phyloP scores from a whole-genome alignment of 805 yeast genomes.

The Wickerhamiella galacta region DNA sequence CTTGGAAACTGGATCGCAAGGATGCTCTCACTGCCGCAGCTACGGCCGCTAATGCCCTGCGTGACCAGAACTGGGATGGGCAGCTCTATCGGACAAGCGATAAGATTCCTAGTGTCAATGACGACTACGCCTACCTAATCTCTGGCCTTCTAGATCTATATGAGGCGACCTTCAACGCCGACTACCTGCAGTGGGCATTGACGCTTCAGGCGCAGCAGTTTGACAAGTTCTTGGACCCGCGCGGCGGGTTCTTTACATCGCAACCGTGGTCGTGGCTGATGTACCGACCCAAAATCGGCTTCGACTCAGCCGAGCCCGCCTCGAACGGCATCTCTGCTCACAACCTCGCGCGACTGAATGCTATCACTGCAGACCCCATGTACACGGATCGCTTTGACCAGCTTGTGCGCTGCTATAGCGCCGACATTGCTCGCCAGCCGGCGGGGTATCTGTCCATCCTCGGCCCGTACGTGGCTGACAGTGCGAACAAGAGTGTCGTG shows the following conservation, averaged over 20 bases:
- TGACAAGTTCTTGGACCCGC: constrained; percentile 20
- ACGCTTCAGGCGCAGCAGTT: constrained; percentile 21
- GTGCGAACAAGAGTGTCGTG: neutral
- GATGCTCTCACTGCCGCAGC: constrained; percentile 17
- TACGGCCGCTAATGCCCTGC: constrained; percentile 13
- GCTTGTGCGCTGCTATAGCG: constrained; percentile 8
- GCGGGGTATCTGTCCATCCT: constrained; percentile 6
- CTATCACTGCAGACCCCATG: constrained; percentile 9
- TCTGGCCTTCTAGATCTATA: constrained; percentile 23
- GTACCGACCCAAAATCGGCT: constrained; percentile 22
- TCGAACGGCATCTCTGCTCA: constrained; percentile 22
- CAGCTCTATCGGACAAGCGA: constrained; percentile 2
- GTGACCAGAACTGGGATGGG: constrained; percentile 1
- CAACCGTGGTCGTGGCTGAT: constrained; percentile 16
- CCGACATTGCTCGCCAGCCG: constrained; percentile 11
- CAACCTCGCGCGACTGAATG: constrained; percentile 19
- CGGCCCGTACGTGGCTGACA: neutral
- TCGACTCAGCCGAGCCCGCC: constrained; percentile 25
- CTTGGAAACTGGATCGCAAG: constrained; percentile 9
- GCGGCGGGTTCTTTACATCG: constrained; percentile 21
- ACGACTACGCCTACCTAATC: constrained; percentile 24
- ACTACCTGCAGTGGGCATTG: constrained; percentile 19
- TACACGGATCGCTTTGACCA: constrained; percentile 5
- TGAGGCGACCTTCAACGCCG: constrained; percentile 18
- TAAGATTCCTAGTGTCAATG: constrained; percentile 17